Evolutionary conservation across 2,329 filamentous ascomycete genomes (phyloP), one percentile per base, ranked within the genome.

Genomic region (Exophiala sp.): DNA sequence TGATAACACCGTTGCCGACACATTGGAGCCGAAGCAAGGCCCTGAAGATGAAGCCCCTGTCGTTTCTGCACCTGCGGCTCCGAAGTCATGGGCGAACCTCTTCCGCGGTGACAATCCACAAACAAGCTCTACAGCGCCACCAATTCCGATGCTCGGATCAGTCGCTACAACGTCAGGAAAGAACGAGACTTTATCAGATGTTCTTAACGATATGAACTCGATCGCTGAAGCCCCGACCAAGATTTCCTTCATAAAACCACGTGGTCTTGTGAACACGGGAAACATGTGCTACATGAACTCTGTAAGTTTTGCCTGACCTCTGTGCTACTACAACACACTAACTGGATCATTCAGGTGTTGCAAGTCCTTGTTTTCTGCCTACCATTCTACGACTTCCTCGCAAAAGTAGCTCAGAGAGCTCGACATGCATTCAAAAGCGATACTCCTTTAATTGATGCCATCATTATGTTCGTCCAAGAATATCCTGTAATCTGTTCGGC

Each of bases 201-300:
- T 89, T 34, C 78, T 99, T 48, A 80, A 80, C 46, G 81, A 83
- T 24, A 94, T 91, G 69, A 82, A 81, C 49, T 84, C 91, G 20
- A 80, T 78, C 35, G 78, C 79, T 43, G 75, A 79, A 7, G 48
- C 54, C 72, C 75, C 59, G 69, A 71, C 35, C 75, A 81, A 87
- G 65, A 76, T 92, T 62, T 78, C 87, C 14, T 96, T 96, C 66
- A 79, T 99, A 47, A 90, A 97, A 72, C 94, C 94, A 47, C 84
- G 92, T 62, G 94, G 94, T 45, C 81, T 99, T 66, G 88, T 96
- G 63, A 99, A 99, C 73, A 95, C 92, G 38, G 94, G 94, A 46
- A 97, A 99, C 69, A 95, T 97, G 89, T 99, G 94, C 73, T 99
- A 99, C 74, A 97, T 99, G 94, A 99, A 97, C 77, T 96, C 94